Conservation (phyloP, 495 filamentous ascomycete species). For the Lineolata rhizophorae region DNA sequence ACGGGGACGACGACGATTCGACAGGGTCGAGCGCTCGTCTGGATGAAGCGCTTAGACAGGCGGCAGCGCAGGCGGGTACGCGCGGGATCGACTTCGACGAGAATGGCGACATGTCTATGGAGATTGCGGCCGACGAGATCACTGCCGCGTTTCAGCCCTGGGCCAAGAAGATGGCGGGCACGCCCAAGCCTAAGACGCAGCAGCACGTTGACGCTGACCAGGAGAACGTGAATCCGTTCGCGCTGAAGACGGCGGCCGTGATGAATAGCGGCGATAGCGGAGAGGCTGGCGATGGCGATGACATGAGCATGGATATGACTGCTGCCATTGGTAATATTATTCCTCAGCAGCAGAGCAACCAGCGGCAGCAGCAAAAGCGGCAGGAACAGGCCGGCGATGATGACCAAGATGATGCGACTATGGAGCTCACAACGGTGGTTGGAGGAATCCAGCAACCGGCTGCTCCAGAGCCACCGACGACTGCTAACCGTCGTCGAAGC, state of each 20-base stretch:
- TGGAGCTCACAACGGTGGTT: conserved; percentile 21
- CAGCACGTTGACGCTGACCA: conserved; percentile 23
- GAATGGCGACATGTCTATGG: conserved; percentile 39
- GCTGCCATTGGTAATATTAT: conserved; percentile 23
- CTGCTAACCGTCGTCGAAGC: too few species aligned
- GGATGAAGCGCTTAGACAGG: conserved; percentile 56
- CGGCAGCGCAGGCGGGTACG: conserved; percentile 50
- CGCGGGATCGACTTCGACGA: conserved; percentile 36
- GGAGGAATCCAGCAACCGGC: conserved; percentile 4
- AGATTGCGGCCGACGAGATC: conserved; percentile 62
- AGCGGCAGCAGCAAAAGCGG: background rate
- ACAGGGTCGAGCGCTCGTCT: conserved; percentile 43
- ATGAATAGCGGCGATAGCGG: background rate
- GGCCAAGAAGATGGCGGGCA: conserved; percentile 27
- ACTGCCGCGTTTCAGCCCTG: conserved; percentile 53
- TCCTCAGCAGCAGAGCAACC: conserved; percentile 10
- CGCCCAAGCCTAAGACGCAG: conserved; percentile 13
- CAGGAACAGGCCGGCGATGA: background rate
- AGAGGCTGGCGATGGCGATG: conserved; percentile 13
- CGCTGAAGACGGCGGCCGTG: conserved; percentile 1
- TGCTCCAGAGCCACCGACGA: too few species aligned
- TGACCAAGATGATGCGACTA: conserved; percentile 17
- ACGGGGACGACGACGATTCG: conserved; percentile 22
- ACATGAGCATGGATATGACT: conserved; percentile 30
- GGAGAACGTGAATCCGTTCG: conserved; percentile 37